A percentile compares a stretch with the other conserved stretches of the same genome.
phyloP scores from a whole-genome alignment of 1,139 yeast genomes.

The Taphrina betulina region DNA sequence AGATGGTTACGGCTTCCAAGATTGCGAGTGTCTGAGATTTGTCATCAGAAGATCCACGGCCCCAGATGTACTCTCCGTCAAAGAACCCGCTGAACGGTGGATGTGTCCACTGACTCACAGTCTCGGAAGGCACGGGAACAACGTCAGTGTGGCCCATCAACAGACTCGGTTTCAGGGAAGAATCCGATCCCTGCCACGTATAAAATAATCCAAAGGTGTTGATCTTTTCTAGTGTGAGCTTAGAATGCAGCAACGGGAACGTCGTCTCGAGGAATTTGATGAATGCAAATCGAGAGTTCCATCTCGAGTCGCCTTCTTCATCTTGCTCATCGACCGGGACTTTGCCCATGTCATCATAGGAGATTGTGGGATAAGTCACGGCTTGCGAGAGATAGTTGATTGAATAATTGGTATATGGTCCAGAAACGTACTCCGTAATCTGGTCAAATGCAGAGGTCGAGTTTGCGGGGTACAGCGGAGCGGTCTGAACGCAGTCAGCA shows the following conservation, averaged over 20 bases:
- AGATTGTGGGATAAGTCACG: slow-evolving; percentile 56
- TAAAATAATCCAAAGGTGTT: slow-evolving; percentile 67
- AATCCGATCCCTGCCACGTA: slow-evolving; percentile 63
- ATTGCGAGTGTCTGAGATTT: slow-evolving; percentile 59
- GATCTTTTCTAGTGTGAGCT: slow-evolving; percentile 55
- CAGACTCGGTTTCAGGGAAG: slow-evolving; percentile 59
- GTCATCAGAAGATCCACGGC: slow-evolving; percentile 67
- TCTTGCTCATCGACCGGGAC: slow-evolving; percentile 42
- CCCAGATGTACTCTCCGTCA: slow-evolving; percentile 60
- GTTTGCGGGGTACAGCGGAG: slow-evolving; percentile 9
- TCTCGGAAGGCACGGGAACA: slow-evolving; percentile 69
- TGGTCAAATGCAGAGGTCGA: slow-evolving; percentile 7
- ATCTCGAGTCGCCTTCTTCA: slow-evolving; percentile 10
- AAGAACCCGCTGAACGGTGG: slow-evolving; percentile 70
- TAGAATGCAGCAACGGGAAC: slow-evolving; percentile 59
- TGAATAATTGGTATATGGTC: slow-evolving; percentile 9
- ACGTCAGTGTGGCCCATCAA: slow-evolving; percentile 80
- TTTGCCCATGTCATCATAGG: slow-evolving; percentile 56
- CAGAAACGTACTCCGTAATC: slow-evolving; percentile 1
- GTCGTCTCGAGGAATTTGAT: slow-evolving; percentile 52
- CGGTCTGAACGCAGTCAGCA: slow-evolving; percentile 7
- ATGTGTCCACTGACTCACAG: slow-evolving; percentile 61
- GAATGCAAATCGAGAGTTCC: slow-evolving; percentile 23
- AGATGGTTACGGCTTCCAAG: slow-evolving; percentile 58
- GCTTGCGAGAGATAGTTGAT: slow-evolving; percentile 16